phyloP scores from a whole-genome alignment of 495 filamentous ascomycete species.

The Podospora bellae-mahoneyi region DNA sequence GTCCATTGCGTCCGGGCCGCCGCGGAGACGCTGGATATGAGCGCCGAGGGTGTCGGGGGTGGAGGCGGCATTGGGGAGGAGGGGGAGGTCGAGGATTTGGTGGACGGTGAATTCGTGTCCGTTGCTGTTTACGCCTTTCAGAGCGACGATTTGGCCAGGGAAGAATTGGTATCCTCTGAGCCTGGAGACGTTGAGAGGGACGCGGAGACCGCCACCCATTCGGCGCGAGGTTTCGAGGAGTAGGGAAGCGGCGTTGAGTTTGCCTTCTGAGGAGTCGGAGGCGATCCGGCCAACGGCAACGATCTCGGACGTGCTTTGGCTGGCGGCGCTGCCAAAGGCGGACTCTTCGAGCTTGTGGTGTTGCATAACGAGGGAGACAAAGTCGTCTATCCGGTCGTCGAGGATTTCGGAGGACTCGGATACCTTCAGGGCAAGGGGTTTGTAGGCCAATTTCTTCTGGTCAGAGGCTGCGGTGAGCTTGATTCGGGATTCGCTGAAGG shows the following conservation, averaged over 20 bases:
- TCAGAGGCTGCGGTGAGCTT: constrained; percentile 79
- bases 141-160: constrained; percentile 87
- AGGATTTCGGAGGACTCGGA: constrained; percentile 88
- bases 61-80: constrained; percentile 66
- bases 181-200: constrained; percentile 72
- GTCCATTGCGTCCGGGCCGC: constrained; percentile 58
- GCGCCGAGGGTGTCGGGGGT: constrained; percentile 55
- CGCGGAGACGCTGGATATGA: constrained; percentile 61
- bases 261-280: constrained; percentile 78
- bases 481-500: constrained; percentile 71
- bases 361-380: constrained; percentile 65
- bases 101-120: constrained; percentile 79
- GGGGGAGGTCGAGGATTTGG: constrained; percentile 69
- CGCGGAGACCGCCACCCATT: constrained; percentile 75
- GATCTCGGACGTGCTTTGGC: constrained; percentile 78
- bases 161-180: constrained; percentile 78
- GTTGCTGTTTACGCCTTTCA: constrained; percentile 80
- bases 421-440: constrained; percentile 88
- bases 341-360: constrained; percentile 72
- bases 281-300: constrained; percentile 88
- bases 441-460: constrained; percentile 84
- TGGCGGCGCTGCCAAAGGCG: constrained; percentile 83
- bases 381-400: constrained; percentile 93
- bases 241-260: constrained; percentile 75
- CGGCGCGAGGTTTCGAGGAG: constrained; percentile 83